These are phyloP conservation scores for Brettanomyces bruxellensis DNA, from an alignment of 805 yeast species.

Conservation along the genomic window DNA sequence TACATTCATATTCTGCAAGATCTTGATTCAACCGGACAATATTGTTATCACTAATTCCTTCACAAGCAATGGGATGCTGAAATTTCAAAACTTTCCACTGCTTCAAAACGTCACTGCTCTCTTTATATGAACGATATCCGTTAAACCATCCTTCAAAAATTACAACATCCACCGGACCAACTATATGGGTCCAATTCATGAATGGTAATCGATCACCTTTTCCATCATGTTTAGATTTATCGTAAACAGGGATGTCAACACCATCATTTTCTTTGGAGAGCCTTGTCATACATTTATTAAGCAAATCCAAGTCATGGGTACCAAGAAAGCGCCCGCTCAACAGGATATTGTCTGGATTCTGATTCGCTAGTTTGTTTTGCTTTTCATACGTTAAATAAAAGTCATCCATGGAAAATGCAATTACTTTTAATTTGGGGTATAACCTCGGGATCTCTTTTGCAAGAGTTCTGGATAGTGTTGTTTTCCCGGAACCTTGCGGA, in stretches of 20 bases:
- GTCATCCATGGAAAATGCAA: slow-evolving; percentile 75
- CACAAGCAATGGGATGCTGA: slow-evolving; percentile 11
- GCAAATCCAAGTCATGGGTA: slow-evolving; percentile 66
- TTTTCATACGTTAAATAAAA: slow-evolving; percentile 62
- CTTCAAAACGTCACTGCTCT: slow-evolving; percentile 18
- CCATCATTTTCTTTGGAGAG: slow-evolving; percentile 19
- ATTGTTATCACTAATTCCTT: slow-evolving; percentile 9
- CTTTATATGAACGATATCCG: slow-evolving; percentile 49
- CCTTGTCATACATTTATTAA: slow-evolving; percentile 26
- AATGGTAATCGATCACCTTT: slow-evolving; percentile 62
- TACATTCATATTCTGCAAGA: slow-evolving; percentile 38
- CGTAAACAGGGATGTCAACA: slow-evolving; percentile 56
- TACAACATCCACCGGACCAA: slow-evolving; percentile 43
- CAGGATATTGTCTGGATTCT: slow-evolving; percentile 32
- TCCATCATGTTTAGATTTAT: slow-evolving; percentile 64
- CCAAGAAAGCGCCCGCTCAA: slow-evolving; percentile 79
- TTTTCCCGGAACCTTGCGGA: slow-evolving; percentile 77
- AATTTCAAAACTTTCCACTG: slow-evolving; percentile 20
- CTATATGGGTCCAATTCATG: slow-evolving; percentile 28
- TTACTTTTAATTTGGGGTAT: slow-evolving; percentile 30
- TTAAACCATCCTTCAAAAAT: slow-evolving; percentile 93
- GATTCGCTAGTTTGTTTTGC: slow-evolving; percentile 38
- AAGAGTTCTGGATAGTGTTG: slow-evolving; percentile 41
- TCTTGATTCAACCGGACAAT: slow-evolving; percentile 39
- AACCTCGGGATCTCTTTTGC: slow-evolving; percentile 22